Evolutionary conservation across 495 filamentous ascomycete genomes (phyloP), one percentile per base, ranked within the genome.

Genomic region (Neurospora tetrasperma): DNA sequence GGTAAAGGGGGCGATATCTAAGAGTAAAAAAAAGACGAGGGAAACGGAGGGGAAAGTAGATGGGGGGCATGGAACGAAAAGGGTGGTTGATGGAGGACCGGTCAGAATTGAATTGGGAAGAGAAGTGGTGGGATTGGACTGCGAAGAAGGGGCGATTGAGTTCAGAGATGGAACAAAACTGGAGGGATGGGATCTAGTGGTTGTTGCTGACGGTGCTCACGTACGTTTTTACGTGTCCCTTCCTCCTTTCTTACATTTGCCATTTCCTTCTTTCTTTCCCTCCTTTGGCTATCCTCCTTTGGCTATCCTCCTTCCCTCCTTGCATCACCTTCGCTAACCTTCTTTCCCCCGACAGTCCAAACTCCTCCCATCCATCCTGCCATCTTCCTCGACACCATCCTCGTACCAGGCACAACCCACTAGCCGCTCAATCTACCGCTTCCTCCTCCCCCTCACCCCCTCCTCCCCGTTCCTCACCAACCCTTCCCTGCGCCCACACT

Each of bases 381-480:
- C 39, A 39, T 2, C 23, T 6, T 20, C 48, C 48, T 14, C 20
- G 35, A 38, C 35, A 39, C 39, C 39, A 39, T 9, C 20, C 10
- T 20, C 5, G 69, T 76, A 62, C 41, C 59, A 42, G 59, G 20
- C 69, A 46, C 40, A 73, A 71, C 73, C 70, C 42, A 75, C 80
- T 40, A 70, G 78, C 70, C 81, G 79, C 59, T 86, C 83, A 8
- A 76, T 80, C 8, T 88, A 85, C 75, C 82, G 86, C 27, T 87
- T 85, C 75, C 76, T 88, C 8, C 78, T 87, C 5, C 75, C 84
- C 0, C 78, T 78, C 43, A 43, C 75, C 20, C 48, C 48, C 20
- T 3, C n/a, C 9, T 54, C 46, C 6, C 79, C 84, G 31, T 73
- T 86, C 31, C 75, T 76, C 43, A 71, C 74, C 2, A 80, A 85